Conservation (phyloP, 2,329 filamentous ascomycete species). For the Paracoccidioides brasiliensis region DNA sequence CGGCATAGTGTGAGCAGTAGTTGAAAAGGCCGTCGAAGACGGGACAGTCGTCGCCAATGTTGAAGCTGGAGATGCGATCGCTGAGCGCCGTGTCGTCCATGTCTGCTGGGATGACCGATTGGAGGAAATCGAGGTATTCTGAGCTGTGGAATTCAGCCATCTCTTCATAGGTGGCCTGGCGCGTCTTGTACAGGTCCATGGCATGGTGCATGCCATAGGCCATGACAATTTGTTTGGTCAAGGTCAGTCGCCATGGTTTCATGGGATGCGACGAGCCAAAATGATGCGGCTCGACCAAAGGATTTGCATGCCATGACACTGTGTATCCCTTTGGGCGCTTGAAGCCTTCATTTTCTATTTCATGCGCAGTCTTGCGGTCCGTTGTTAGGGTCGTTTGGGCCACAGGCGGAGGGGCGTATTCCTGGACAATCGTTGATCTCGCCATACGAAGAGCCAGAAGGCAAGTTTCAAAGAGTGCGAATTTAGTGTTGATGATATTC, state of each 20-base stretch:
- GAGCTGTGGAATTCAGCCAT: constrained; percentile 72
- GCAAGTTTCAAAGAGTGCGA: background rate
- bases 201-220: constrained; percentile 91
- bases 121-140: constrained; percentile 85
- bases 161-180: constrained; percentile 76
- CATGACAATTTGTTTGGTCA: constrained; percentile 89
- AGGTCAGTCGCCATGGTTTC: constrained; percentile 94
- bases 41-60: constrained; percentile 87
- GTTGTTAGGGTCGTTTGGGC: constrained; percentile 32
- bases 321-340: constrained; percentile 71
- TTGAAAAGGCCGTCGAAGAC: constrained; percentile 92
- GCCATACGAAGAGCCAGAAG: constrained; percentile 30
- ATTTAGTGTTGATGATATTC: background rate
- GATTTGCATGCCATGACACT: constrained; percentile 92
- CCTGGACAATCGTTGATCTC: constrained; percentile 35
- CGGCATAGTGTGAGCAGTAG: constrained; percentile 88
- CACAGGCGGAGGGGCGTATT: constrained; percentile 32
- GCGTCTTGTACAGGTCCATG: constrained; percentile 86
- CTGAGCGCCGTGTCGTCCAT: constrained; percentile 51
- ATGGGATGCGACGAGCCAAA: constrained; percentile 96
- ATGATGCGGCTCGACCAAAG: constrained; percentile 88
- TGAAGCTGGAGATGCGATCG: constrained; percentile 52
- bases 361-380: constrained; percentile 39
- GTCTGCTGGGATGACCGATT: constrained; percentile 56
- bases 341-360: constrained; percentile 53